phyloP scores from a whole-genome alignment of 2,329 filamentous ascomycete species.

The Penicillium sp. region DNA sequence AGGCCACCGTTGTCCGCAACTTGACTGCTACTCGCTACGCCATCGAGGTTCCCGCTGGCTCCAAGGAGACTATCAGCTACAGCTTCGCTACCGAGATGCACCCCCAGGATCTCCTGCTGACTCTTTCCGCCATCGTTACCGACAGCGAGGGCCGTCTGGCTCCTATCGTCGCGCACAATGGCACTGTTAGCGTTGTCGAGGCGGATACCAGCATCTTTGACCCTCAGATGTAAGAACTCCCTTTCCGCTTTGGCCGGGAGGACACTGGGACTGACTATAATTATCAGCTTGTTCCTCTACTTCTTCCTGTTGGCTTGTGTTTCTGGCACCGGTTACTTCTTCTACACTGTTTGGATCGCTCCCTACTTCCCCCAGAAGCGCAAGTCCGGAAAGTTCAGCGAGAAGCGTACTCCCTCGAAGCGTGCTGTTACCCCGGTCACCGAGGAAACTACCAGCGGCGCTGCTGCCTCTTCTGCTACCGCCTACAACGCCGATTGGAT shows the following conservation, averaged over 20 bases:
- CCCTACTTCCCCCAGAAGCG: conserved; percentile 84
- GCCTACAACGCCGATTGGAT: conserved; percentile 93
- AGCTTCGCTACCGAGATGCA: conserved; percentile 87
- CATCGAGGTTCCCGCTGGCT: conserved; percentile 68
- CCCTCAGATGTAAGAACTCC: conserved; percentile 75
- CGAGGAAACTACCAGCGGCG: conserved; percentile 63
- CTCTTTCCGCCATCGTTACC: conserved; percentile 70
- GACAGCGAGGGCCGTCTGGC: conserved; percentile 65
- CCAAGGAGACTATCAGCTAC: conserved; percentile 73
- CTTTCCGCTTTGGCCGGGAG: conserved; percentile 1
- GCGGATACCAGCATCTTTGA: conserved; percentile 88
- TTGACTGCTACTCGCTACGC: conserved; percentile 73
- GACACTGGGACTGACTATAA: conserved; percentile 18
- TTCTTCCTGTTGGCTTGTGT: conserved; percentile 78
- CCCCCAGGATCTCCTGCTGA: conserved; percentile 79
- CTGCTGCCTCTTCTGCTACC: conserved; percentile 66
- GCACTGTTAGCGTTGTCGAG: conserved; percentile 81
- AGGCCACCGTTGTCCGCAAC: conserved; percentile 70
- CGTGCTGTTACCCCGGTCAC: conserved; percentile 63
- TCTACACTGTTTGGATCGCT: conserved; percentile 97
- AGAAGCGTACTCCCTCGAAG: conserved; percentile 52
- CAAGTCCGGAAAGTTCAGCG: conserved; percentile 23
- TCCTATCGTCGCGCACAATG: conserved; percentile 75
- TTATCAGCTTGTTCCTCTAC: conserved; percentile 87
- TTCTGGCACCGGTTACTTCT: conserved; percentile 81